phyloP scores from a whole-genome alignment of 2,329 filamentous ascomycete species.

The Diaporthe caulivora region DNA sequence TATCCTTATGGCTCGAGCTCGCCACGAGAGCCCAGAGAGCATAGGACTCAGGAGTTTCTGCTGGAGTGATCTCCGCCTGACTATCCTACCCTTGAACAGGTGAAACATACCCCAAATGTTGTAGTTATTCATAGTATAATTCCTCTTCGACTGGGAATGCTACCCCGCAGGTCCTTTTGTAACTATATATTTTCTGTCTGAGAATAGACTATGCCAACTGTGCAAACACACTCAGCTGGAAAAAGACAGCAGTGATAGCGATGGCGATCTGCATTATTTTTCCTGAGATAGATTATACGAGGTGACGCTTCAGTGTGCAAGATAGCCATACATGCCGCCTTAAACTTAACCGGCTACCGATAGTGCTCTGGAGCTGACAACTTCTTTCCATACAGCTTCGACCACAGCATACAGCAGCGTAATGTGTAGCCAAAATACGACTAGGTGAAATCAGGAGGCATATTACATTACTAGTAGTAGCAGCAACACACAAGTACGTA shows the following conservation, averaged over 20 bases:
- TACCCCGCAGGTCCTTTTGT: slow-evolving; percentile 1
- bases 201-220: background rate
- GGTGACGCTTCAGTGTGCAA: background rate
- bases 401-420: background rate
- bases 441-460: background rate
- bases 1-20: background rate
- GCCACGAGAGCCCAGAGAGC: background rate
- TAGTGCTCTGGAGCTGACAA: background rate
- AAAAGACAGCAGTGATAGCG: background rate
- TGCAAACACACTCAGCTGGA: background rate
- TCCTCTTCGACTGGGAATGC: background rate
- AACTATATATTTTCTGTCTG: background rate
- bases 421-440: background rate
- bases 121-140: too few species aligned
- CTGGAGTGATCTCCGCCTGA: background rate
- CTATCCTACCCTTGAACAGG: background rate
- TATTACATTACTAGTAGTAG: background rate
- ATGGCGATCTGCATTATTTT: background rate
- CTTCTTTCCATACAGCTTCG: background rate
- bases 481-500: background rate
- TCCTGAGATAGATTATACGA: too few species aligned
- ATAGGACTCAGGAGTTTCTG: background rate
- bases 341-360: too few species aligned
- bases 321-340: background rate
- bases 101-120: background rate